Evolutionary conservation across 2,329 filamentous ascomycete species (phyloP).

Genomic region (Trichophyton equinum): DNA sequence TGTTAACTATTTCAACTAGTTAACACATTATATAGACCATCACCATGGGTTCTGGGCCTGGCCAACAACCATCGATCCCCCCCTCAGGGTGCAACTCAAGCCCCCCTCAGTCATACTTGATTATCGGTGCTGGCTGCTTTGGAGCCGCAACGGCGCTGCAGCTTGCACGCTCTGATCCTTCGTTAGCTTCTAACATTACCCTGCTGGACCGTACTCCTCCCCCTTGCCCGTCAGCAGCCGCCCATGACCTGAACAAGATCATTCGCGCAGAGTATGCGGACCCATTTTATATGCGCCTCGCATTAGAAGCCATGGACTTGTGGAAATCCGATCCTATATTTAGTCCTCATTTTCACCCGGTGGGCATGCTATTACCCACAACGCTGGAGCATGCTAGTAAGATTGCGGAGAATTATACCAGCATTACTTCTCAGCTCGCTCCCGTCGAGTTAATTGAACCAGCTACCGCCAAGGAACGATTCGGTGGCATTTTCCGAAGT

Average conservation of each 20-base stretch:
- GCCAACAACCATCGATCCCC: not conserved
- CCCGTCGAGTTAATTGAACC: conserved; percentile 28
- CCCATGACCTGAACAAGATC: conserved; percentile 10
- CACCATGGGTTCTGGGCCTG: not conserved
- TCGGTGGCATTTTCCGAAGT: conserved; percentile 41
- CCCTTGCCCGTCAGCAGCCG: conserved; percentile 5
- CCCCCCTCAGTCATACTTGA: conserved; percentile 19
- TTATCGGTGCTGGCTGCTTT: conserved; percentile 42
- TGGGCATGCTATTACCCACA: conserved; percentile 35
- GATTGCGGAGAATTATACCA: conserved; percentile 34
- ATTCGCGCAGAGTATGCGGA: conserved; percentile 9
- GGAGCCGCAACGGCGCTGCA: conserved; percentile 22
- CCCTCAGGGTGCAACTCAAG: not conserved
- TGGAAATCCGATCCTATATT: conserved; percentile 16
- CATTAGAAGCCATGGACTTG: conserved; percentile 6
- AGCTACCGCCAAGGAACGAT: conserved; percentile 42
- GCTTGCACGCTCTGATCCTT: conserved; percentile 5
- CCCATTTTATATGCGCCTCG: conserved; percentile 6
- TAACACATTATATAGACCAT: not conserved
- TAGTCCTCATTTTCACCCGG: conserved; percentile 36
- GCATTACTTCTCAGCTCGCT: conserved; percentile 12
- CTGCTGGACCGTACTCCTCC: conserved; percentile 6
- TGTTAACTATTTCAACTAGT: too few relatives aligned
- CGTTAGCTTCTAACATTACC: not conserved
- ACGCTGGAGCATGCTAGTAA: conserved; percentile 31